Evolutionary conservation across 805 yeast genomes (phyloP).

Genomic region (Schizosaccharomyces cryophilus): DNA sequence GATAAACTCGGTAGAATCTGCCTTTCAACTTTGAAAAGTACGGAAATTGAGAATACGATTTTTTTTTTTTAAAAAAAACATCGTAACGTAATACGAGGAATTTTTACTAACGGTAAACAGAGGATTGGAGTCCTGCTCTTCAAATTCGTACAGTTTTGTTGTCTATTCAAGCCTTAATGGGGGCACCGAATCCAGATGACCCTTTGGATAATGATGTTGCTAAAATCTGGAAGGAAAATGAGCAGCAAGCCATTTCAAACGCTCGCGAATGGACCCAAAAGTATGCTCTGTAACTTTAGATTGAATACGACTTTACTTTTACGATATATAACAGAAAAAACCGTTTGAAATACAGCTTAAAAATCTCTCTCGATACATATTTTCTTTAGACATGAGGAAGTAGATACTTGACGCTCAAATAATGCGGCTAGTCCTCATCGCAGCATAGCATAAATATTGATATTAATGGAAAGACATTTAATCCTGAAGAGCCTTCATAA

Average conservation of each 20-base stretch:
- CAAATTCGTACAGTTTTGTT: conserved; percentile 81
- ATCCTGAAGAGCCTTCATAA: not conserved
- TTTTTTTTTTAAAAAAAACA: not conserved
- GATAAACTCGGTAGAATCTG: conserved; percentile 90
- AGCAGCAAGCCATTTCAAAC: conserved; percentile 49
- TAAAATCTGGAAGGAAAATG: conserved; percentile 80
- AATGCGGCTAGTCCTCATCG: too few relatives aligned
- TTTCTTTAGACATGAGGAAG: too few relatives aligned
- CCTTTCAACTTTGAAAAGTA: conserved; percentile 65
- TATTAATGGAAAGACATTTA: not conserved
- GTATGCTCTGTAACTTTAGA: conserved; percentile 20
- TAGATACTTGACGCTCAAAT: too few relatives aligned
- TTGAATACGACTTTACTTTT: not conserved
- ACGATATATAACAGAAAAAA: too few relatives aligned
- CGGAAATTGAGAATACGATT: conserved; percentile 3
- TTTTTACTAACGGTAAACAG: conserved; percentile 9
- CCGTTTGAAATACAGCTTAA: too few relatives aligned
- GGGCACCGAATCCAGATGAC: conserved; percentile 95
- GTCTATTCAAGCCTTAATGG: conserved; percentile 77
- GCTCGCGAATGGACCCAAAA: conserved; percentile 37
- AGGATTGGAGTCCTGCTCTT: conserved; percentile 93
- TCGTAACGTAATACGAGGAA: too few relatives aligned
- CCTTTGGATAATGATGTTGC: conserved; percentile 97
- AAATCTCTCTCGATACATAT: too few relatives aligned
- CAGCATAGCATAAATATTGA: too few relatives aligned